phyloP scores from a whole-genome alignment of 495 filamentous ascomycete genomes.

The Podospora appendiculata region DNA sequence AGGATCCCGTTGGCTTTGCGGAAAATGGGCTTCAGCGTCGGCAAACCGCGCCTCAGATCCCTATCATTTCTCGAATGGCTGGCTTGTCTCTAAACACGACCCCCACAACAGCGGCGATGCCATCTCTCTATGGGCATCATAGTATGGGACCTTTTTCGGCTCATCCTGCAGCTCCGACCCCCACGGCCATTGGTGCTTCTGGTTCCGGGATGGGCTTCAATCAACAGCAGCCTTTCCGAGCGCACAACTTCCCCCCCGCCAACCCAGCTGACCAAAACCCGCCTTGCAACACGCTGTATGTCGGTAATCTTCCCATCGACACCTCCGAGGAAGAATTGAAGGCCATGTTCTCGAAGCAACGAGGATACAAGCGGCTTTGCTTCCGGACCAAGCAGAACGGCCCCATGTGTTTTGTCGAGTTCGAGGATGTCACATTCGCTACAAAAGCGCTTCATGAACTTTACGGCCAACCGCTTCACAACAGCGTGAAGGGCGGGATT shows the following conservation, averaged over 20 bases:
- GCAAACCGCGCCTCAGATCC: conserved; percentile 66
- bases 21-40: conserved; percentile 65
- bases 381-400: conserved; percentile 98
- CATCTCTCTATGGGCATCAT: conserved; percentile 42
- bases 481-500: conserved; percentile 93
- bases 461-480: conserved; percentile 82
- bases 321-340: conserved; percentile 97
- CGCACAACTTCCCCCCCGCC: conserved; percentile 72
- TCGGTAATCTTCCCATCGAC: conserved; percentile 89
- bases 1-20: conserved; percentile 77
- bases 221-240: conserved; percentile 54
- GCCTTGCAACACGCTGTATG: conserved; percentile 96
- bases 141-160: conserved; percentile 35
- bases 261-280: conserved; percentile 97
- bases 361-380: conserved; percentile 92
- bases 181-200: conserved; percentile 37
- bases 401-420: conserved; percentile 99
- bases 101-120: conserved; percentile 38
- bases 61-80: conserved; percentile 57
- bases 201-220: conserved; percentile 30
- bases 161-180: conserved; percentile 53
- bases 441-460: conserved; percentile 89
- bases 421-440: conserved; percentile 89
- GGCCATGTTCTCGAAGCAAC: conserved; percentile 86
- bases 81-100: conserved; percentile 64